phyloP scores from a whole-genome alignment of 225 moss, liverwort and hornwort genomes.

The Rhytidiadelphus loreus region DNA sequence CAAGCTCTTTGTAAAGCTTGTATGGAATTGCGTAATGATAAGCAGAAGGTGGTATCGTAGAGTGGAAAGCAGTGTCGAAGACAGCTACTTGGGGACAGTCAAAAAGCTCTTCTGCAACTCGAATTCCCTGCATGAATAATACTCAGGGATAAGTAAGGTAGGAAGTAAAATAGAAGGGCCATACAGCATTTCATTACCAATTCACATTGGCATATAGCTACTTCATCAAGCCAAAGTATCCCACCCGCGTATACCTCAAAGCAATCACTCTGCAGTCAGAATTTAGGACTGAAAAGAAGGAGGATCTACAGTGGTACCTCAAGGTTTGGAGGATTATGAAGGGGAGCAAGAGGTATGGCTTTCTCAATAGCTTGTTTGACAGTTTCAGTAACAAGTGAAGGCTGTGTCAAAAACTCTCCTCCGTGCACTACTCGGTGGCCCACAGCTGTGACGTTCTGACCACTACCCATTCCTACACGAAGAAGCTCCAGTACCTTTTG shows the following conservation, averaged over 20 bases:
- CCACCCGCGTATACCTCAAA: not conserved
- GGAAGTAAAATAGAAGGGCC: not conserved
- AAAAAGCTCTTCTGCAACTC: conserved; percentile 75
- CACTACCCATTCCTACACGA: conserved; percentile 36
- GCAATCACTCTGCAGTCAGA: not conserved
- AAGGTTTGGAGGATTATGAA: conserved; percentile 86
- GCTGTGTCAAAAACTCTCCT: conserved; percentile 64
- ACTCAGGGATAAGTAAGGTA: not conserved
- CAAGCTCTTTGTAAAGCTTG: conserved; percentile 63
- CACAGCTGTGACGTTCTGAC: conserved; percentile 47
- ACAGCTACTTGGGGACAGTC: conserved; percentile 97
- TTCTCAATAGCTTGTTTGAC: conserved; percentile 65
- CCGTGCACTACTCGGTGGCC: conserved; percentile 96
- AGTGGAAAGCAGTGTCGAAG: conserved; percentile 91
- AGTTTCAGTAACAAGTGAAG: conserved; percentile 60
- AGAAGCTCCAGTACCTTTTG: conserved; percentile 79
- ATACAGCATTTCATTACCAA: not conserved
- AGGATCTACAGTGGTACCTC: conserved; percentile 36
- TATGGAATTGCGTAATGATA: conserved; percentile 77
- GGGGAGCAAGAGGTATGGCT: conserved; percentile 74
- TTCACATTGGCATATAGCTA: not conserved
- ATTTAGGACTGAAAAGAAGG: not conserved
- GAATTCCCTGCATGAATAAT: conserved; percentile 48
- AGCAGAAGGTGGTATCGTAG: conserved; percentile 67
- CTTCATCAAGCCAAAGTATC: not conserved